Evolutionary conservation across 108 stramenopile genomes (phyloP).

Genomic region (Cyclotella atomus): DNA sequence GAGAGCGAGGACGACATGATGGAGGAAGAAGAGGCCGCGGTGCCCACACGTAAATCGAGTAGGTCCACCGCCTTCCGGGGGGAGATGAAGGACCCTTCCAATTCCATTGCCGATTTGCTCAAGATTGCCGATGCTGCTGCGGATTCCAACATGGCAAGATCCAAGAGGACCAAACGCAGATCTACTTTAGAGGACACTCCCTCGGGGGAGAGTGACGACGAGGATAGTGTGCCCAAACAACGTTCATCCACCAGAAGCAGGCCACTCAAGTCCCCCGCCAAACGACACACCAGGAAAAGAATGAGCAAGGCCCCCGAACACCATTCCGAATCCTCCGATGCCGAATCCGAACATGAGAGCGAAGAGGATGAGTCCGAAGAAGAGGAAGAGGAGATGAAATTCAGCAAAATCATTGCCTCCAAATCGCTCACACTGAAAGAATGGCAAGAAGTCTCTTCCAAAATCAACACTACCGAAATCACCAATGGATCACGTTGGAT

Average conservation of each 20-base stretch:
- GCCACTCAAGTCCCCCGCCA: constrained; percentile 49
- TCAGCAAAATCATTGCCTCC: constrained; percentile 76
- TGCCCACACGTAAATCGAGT: constrained; percentile 38
- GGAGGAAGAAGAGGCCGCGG: constrained; percentile 7
- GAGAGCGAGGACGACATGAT: background rate
- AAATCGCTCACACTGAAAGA: constrained; percentile 51
- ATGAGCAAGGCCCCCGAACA: constrained; percentile 28
- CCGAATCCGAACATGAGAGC: constrained; percentile 34
- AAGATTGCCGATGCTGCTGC: constrained; percentile 22
- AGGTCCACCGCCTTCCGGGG: constrained; percentile 47
- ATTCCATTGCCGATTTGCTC: constrained; percentile 50
- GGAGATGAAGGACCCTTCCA: constrained; percentile 49
- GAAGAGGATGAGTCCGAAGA: constrained; percentile 47
- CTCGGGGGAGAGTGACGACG: constrained; percentile 27
- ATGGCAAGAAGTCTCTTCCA: constrained; percentile 67
- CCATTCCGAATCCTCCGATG: constrained; percentile 17
- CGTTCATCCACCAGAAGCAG: too few species aligned
- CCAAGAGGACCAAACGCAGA: constrained; percentile 3
- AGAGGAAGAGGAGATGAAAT: constrained; percentile 70
- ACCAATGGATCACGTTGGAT: constrained; percentile 81
- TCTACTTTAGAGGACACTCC: constrained; percentile 8
- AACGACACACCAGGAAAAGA: constrained; percentile 48
- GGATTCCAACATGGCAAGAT: background rate
- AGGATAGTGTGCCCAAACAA: background rate
- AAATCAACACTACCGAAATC: constrained; percentile 85